phyloP scores from a whole-genome alignment of 2,329 filamentous ascomycete species.

The Paraphoma chrysanthemicola region DNA sequence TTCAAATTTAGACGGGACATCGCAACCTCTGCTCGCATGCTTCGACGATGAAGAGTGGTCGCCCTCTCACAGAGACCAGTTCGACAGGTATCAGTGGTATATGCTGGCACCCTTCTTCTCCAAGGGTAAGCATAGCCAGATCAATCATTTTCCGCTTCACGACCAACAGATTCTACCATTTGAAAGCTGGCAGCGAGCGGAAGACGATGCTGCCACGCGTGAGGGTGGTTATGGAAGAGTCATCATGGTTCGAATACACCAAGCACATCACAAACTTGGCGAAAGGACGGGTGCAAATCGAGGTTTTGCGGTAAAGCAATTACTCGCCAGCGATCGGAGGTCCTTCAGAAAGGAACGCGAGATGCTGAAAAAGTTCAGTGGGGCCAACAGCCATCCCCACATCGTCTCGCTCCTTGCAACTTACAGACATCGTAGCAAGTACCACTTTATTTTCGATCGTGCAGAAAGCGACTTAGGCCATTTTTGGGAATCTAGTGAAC shows the following conservation, averaged over 20 bases:
- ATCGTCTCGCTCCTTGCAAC: constrained; percentile 23
- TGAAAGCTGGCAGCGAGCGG: background rate
- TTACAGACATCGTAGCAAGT: constrained; percentile 21
- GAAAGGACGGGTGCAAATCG: background rate
- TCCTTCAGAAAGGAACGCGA: constrained; percentile 13
- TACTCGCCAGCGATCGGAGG: constrained; percentile 3
- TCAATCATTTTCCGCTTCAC: constrained; percentile 19
- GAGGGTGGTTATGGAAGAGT: constrained; percentile 17
- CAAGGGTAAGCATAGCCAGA: background rate
- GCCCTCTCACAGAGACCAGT: constrained; percentile 7
- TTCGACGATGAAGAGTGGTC: constrained; percentile 10
- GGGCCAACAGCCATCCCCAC: constrained; percentile 12
- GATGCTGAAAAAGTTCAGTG: constrained; percentile 20
- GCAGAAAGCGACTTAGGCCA: constrained; percentile 21
- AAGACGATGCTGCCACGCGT: background rate
- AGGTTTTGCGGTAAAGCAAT: constrained; percentile 24
- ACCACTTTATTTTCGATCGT: constrained; percentile 23
- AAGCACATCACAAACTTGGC: constrained; percentile 20
- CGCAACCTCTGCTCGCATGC: constrained; percentile 2
- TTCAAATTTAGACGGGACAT: background rate
- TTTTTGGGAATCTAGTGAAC: constrained; percentile 11
- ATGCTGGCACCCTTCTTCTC: constrained; percentile 23
- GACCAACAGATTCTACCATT: constrained; percentile 24
- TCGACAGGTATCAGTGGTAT: constrained; percentile 21
- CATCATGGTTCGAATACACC: constrained; percentile 19